Evolutionary conservation across 768 basidiomycete genomes (phyloP), one percentile per base, ranked within the genome.

Genomic region (Pleurotus giganteus): DNA sequence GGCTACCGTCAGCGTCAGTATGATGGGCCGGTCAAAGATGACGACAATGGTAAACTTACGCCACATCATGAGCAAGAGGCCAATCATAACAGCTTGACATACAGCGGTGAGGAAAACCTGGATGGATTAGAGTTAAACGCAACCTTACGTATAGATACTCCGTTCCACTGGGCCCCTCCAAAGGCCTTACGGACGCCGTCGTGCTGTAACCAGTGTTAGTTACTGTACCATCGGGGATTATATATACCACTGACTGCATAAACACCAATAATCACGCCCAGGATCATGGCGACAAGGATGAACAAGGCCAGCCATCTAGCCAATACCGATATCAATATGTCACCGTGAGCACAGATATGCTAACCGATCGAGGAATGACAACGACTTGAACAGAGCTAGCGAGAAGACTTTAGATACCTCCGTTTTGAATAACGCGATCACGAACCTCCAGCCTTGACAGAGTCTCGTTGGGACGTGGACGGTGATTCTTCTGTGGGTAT

Each of bases 11-110:
- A 19, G 24, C 5, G 13, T 19, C n/a, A 15, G 37, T 6, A 51
- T 1, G 23, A 21, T n/a, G n/a, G n/a, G n/a, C n/a, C n/a, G n/a
- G n/a, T n/a, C n/a, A n/a, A n/a, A n/a, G n/a, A n/a, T n/a, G n/a
- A n/a, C n/a, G n/a, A n/a, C n/a, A n/a, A n/a, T n/a, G n/a, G n/a
- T 32, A 34, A 34, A 26, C 49, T 34, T 21, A 51, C 49, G 91
- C 88, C 89, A 91, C 88, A 93, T 93, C 79, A 94, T 94, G 49
- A 92, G 72, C 15, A 93, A 80, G 32, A 94, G 80, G 1, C 91
- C 92, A 37, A 92, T 74, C 13, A 86, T 86, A 43, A 93, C 89
- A 1, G 90, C 91, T 93, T 57, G 19, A 29, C 23, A 11, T 32
- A 13, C 12, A 19, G 8, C n/a, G 32, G 12, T 15, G 24, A 21